These are phyloP conservation scores for Rhizopus microsporus DNA, from an alignment of 371 early-diverging fungal species.

Conservation along the genomic window DNA sequence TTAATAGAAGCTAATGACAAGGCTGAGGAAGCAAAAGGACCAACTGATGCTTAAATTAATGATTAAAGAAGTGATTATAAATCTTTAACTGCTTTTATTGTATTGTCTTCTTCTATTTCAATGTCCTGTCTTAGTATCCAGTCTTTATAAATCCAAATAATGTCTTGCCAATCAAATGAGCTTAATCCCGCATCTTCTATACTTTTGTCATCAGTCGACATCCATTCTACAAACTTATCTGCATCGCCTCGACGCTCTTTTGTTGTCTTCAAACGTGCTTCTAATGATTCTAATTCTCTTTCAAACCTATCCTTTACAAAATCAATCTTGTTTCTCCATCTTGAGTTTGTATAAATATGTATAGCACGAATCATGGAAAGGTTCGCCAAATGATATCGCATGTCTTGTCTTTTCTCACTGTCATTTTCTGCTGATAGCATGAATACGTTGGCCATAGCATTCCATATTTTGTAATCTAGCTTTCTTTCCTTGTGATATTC, in stretches of 20 bases:
- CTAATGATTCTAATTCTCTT: constrained; percentile 23
- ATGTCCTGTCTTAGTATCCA: constrained; percentile 26
- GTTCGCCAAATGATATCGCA: constrained; percentile 40
- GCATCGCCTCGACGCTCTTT: constrained; percentile 25
- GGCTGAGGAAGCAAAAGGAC: background rate
- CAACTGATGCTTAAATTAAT: background rate
- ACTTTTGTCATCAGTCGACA: constrained; percentile 13
- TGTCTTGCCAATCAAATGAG: constrained; percentile 33
- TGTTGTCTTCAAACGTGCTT: constrained; percentile 14
- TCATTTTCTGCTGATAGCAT: constrained; percentile 10
- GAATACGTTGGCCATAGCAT: constrained; percentile 26
- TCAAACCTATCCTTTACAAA: constrained; percentile 36
- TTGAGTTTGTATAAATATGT: constrained; percentile 34
- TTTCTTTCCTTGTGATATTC: constrained; percentile 36
- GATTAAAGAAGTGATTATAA: constrained; percentile 11
- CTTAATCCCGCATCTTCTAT: constrained; percentile 20
- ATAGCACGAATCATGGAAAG: constrained; percentile 36
- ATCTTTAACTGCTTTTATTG: constrained; percentile 24
- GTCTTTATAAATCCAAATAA: constrained; percentile 37
- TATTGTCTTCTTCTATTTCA: constrained; percentile 16
- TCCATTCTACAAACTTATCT: constrained; percentile 33
- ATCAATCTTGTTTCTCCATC: constrained; percentile 34
- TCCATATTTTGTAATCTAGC: constrained; percentile 43
- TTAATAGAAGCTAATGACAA: background rate
- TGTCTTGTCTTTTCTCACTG: constrained; percentile 6